Evolutionary conservation across 2,329 filamentous ascomycete species (phyloP), one percentile per base, ranked within the genome.

Genomic region (Fusarium sambucinum): DNA sequence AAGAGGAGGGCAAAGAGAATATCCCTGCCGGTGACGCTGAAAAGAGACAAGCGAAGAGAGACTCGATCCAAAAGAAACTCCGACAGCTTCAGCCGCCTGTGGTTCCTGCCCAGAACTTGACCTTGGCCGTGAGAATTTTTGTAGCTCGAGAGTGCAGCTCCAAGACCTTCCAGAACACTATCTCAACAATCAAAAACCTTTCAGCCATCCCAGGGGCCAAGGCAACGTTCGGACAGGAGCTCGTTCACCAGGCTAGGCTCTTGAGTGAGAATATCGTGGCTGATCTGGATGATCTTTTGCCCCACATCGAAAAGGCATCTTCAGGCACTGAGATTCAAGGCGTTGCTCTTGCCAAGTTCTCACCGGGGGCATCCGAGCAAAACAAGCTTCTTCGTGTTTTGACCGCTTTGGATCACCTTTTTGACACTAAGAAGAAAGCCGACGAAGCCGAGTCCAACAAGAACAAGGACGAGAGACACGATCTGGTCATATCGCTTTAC

Each of bases 161-260:
- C 67, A 97, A 97, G 84, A 98, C 96, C 0, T 99, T 99, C 85
- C 92, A 96, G 77, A 96, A 98, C 79, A 98, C 96, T 1, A 87
- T 99, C 55, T 96, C 95, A 17, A 96, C 96, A n/a, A 97, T 99
- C 83, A 98, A 97, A 82, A 97, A 98, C 75, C 86, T 99, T 42
- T 98, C 94, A 7, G 90, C 92, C 38, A 96, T 99, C 63, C 94
- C 95, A 17, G 93, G 92, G 14, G 94, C 95, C 19, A 96, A 96
- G 80, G 88, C 92, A 54, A 86, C 93, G 13, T 98, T 99, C 77
- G 96, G 96, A n/a, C 90, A 92, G 71, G 95, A 99, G 80, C 86
- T 99, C 51, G 92, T 97, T 60, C 87, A 88, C 48, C 95, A 97
- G 79, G 94, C 96, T 48, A 92, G 95, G 73, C 84, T 89, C 50